A percentile compares a stretch with the other conserved stretches of the same genome.
These are phyloP conservation scores for Malus sieversii DNA, from an alignment of 306 rosid genomes.

Conservation along the genomic window DNA sequence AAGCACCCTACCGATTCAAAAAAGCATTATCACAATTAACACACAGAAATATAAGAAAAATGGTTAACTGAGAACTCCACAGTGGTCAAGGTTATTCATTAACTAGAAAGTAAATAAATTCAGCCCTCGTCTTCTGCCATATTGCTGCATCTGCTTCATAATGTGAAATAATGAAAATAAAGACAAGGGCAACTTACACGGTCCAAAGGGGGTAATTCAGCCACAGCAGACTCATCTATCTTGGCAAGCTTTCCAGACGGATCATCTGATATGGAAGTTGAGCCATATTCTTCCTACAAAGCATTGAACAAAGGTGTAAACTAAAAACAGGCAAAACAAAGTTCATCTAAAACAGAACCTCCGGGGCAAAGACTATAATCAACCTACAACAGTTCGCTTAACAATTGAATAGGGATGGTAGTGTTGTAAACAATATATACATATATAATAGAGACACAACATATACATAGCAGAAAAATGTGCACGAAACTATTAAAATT, in stretches of 20 bases:
- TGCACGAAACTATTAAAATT: too few relatives aligned
- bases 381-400: too few relatives aligned
- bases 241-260: conserved; percentile 43
- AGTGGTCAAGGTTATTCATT: background rate
- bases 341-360: background rate
- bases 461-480: too few relatives aligned
- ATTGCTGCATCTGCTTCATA: background rate
- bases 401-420: too few relatives aligned
- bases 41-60: background rate
- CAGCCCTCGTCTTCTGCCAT: background rate
- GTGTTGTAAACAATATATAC: too few relatives aligned
- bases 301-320: background rate
- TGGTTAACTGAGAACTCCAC: background rate
- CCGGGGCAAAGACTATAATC: too few relatives aligned
- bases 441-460: too few relatives aligned
- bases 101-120: background rate
- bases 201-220: conserved; percentile 18
- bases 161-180: background rate
- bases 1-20: conserved; percentile 38
- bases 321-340: background rate
- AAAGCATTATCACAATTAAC: background rate
- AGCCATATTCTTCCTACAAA: conserved; percentile 26
- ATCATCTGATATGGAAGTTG: conserved; percentile 22
- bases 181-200: conserved; percentile 30
- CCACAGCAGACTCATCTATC: conserved; percentile 24